Base-by-base conservation (phyloP, 2,329 filamentous ascomycete species). In the Neonectria coccinea region DNA sequence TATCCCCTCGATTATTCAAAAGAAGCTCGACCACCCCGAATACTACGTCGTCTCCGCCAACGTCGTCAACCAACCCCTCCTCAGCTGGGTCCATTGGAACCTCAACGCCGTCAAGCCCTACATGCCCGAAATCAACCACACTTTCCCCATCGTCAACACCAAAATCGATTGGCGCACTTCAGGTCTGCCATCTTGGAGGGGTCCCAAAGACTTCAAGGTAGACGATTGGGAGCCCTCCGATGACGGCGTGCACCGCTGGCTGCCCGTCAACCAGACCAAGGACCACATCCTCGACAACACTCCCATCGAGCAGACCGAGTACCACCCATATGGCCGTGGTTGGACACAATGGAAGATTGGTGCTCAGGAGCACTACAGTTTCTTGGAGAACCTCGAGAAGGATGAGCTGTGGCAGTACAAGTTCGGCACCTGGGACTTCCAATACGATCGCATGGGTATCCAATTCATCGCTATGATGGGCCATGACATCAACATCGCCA, bases 381-480 rank as follows among this genome's bases (percentile, higher is more conserved):
- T 84, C 45, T 75, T 88, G 16, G 79, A 84, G 36, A 84, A 86
- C 58, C 77, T 88, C 4, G 84, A 86, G 71, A 75, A 77, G 44
- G 78, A 80, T 29, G 75, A 80, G 48, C 69, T 86, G 25, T 74
- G 77, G 10, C 77, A 75, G 42, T 87, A 87, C 70, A 83, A 82
- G 65, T 86, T 86, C 63, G 75, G 77, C 65, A 75, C 76, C 33
- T 85, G 83, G 77, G 81, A 84, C 59, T 84, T 85, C 50, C 80
- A 83, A 16, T 84, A 82, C 29, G 78, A 79, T 56, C 79, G 84
- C 25, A 81, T 86, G 70, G 86, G 84, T 52, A 82, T 85, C 31
- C 85, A 87, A 68, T 85, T 89, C 66, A 78, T 84, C 45, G 84
- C 83, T 47, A 80, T 88, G 54, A 81, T 83, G 77, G 84, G 84